A percentile compares a stretch with the other conserved stretches of the same genome.
phyloP scores from a whole-genome alignment of 495 filamentous ascomycete species.

The Parathielavia hyrcaniae region DNA sequence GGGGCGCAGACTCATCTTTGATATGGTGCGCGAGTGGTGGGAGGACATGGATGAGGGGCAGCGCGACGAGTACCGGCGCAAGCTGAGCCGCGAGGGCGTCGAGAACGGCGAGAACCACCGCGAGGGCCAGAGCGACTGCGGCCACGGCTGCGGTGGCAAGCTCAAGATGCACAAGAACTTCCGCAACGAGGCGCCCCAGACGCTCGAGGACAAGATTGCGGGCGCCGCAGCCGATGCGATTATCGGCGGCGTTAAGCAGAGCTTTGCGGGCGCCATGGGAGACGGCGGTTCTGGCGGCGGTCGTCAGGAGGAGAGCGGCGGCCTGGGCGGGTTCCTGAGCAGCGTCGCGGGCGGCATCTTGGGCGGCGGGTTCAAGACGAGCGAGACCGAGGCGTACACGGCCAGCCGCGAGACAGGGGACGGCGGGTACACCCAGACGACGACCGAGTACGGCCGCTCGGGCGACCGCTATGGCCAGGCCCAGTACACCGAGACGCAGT shows the following conservation, averaged over 20 bases:
- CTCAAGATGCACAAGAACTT: conserved; percentile 44
- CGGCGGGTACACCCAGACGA: conserved; percentile 40
- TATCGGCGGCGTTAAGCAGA: conserved; percentile 41
- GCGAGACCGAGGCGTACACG: conserved; percentile 40
- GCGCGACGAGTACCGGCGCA: conserved; percentile 57
- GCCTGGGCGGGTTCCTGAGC: conserved; percentile 40
- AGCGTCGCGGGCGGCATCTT: conserved; percentile 43
- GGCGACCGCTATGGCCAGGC: conserved; percentile 45
- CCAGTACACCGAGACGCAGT: conserved; percentile 39
- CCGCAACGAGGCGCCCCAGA: conserved; percentile 26
- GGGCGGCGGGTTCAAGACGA: conserved; percentile 39
- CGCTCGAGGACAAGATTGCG: conserved; percentile 44
- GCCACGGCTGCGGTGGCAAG: conserved; percentile 71
- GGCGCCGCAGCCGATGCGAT: conserved; percentile 41
- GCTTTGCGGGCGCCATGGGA: conserved; percentile 34
- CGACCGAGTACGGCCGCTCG: conserved; percentile 43
- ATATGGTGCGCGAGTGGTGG: conserved; percentile 77
- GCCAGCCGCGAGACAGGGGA: conserved; percentile 32
- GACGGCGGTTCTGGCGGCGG: conserved; percentile 13
- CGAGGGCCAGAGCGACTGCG: conserved; percentile 72
- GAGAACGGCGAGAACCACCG: conserved; percentile 71
- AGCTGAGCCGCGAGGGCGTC: conserved; percentile 72
- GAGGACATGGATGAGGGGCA: conserved; percentile 52
- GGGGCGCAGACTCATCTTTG: conserved; percentile 70
- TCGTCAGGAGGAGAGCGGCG: conserved; percentile 29